These are phyloP conservation scores for Gonapodya sp. DNA, from an alignment of 192 early-diverging fungal genomes.

Conservation along the genomic window DNA sequence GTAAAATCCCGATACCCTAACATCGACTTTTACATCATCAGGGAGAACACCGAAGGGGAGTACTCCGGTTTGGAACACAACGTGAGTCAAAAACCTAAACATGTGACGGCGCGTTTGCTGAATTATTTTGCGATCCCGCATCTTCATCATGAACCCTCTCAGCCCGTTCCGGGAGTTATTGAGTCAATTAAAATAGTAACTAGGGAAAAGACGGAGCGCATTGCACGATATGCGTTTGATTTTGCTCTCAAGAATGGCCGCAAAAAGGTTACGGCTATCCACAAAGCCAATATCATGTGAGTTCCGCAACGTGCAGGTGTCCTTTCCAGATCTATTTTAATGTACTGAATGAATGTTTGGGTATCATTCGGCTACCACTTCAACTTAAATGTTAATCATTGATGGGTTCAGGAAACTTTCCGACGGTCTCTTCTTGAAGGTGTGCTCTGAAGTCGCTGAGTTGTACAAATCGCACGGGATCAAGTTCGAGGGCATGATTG, in stretches of 20 bases:
- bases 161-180: slow-evolving; percentile 95
- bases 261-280: slow-evolving; percentile 96
- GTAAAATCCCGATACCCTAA: slow-evolving; percentile 79
- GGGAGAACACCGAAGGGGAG: slow-evolving; percentile 99
- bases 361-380: not conserved
- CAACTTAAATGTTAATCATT: not conserved
- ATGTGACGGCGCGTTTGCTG: no score
- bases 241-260: slow-evolving; percentile 94
- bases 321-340: not conserved
- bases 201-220: slow-evolving; percentile 93
- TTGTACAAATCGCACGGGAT: slow-evolving; percentile 81
- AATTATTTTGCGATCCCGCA: not conserved
- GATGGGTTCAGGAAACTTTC: slow-evolving; percentile 75
- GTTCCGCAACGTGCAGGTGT: slow-evolving; percentile 9
- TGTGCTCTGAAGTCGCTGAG: slow-evolving; percentile 91
- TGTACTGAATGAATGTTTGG: not conserved
- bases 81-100: slow-evolving; percentile 29
- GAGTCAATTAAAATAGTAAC: slow-evolving; percentile 98
- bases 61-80: slow-evolving; percentile 98
- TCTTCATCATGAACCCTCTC: slow-evolving; percentile 6
- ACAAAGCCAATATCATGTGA: slow-evolving; percentile 99
- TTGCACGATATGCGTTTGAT: slow-evolving; percentile 97
- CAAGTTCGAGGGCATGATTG: slow-evolving; percentile 98
- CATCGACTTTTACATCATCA: slow-evolving; percentile 97
- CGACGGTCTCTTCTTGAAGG: slow-evolving; percentile 95